Evolutionary conservation across 2,329 filamentous ascomycete species (phyloP).

Genomic region (Fusarium udum): DNA sequence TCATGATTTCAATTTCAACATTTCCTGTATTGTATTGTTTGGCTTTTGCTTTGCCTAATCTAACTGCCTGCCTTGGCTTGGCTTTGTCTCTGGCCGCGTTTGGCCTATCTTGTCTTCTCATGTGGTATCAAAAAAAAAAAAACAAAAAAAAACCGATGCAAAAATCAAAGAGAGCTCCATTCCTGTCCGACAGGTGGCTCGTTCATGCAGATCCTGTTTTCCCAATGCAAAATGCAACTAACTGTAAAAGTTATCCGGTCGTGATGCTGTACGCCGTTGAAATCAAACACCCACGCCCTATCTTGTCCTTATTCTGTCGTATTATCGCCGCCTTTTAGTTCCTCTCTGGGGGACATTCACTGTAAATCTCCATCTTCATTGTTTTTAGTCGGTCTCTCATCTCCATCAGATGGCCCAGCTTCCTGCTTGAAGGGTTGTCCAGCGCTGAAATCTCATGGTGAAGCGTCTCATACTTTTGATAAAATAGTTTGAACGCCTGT

Average conservation of each 20-base stretch:
- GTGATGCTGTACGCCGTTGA: conserved; percentile 40
- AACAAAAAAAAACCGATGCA: conserved; percentile 22
- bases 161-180: conserved; percentile 40
- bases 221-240: conserved; percentile 38
- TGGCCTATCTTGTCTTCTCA: conserved; percentile 25
- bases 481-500: conserved; percentile 63
- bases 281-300: conserved; percentile 13
- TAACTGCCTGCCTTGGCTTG: conserved; percentile 16
- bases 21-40: conserved; percentile 42
- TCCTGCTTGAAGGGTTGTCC: conserved; percentile 60
- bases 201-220: conserved; percentile 41
- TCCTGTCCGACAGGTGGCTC: conserved; percentile 31
- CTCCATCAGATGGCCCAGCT: conserved; percentile 60
- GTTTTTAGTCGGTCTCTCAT: conserved; percentile 63
- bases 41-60: conserved; percentile 35
- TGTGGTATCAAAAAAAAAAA: conserved; percentile 40
- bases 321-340: conserved; percentile 35
- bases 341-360: conserved; percentile 51
- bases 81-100: conserved; percentile 16
- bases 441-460: conserved; percentile 64
- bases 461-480: conserved; percentile 65
- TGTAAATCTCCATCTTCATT: conserved; percentile 70
- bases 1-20: conserved; percentile 23
- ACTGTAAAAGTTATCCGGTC: conserved; percentile 42
- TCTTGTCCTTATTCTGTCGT: conserved; percentile 13